A percentile compares a stretch with the other conserved stretches of the same genome.
Conservation (phyloP, 2,329 filamentous ascomycete species). For the Cephalotrichum gorgonifer region DNA sequence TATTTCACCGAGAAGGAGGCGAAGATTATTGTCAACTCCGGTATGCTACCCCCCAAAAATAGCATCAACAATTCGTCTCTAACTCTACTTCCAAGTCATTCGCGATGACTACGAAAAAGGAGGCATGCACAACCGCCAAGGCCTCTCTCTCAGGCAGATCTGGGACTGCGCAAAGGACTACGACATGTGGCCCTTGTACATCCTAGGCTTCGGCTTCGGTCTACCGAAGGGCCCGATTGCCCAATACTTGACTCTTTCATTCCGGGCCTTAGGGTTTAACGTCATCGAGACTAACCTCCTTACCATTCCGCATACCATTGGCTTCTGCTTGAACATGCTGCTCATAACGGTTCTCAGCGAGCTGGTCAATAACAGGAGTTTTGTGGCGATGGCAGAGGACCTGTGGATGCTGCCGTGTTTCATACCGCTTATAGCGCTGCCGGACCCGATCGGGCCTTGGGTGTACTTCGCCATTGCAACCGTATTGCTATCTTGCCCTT, state of each 20-base stretch:
- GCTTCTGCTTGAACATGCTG: conserved; percentile 37
- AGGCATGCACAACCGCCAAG: conserved; percentile 43
- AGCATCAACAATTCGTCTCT: neutral
- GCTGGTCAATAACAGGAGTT: conserved; percentile 34
- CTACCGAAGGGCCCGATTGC: conserved; percentile 34
- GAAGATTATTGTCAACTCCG: conserved; percentile 54
- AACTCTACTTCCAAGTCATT: conserved; percentile 15
- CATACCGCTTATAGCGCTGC: conserved; percentile 31
- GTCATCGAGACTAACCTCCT: conserved; percentile 43
- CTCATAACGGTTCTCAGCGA: conserved; percentile 41
- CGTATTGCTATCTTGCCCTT: conserved; percentile 38
- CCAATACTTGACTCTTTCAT: conserved; percentile 39
- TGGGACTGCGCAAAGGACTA: conserved; percentile 38
- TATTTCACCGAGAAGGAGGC: conserved; percentile 56
- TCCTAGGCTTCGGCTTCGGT: conserved; percentile 34
- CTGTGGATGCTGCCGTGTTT: conserved; percentile 46
- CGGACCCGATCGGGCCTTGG: conserved; percentile 29
- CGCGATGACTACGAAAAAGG: conserved; percentile 47
- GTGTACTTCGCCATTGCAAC: conserved; percentile 37
- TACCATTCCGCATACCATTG: conserved; percentile 34
- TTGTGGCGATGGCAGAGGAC: conserved; percentile 35
- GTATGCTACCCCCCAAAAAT: conserved; percentile 7
- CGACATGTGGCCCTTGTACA: conserved; percentile 42
- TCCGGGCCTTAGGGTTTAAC: conserved; percentile 37
- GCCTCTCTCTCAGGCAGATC: conserved; percentile 29